Evolutionary conservation across 805 yeast genomes (phyloP), one percentile per base, ranked within the genome.

Genomic region (Candida xyloterini): DNA sequence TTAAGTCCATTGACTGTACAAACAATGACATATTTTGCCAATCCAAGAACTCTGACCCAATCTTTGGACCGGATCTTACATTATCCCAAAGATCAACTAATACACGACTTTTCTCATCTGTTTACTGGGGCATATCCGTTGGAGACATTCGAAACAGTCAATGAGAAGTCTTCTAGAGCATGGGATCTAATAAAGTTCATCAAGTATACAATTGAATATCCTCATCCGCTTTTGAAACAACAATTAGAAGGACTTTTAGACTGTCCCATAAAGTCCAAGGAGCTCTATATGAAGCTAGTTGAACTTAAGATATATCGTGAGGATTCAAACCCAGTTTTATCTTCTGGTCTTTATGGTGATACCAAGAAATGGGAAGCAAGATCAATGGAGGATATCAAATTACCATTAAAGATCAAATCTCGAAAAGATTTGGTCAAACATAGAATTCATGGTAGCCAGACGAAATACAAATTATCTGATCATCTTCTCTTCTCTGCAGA

Each of bases 151-250:
- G 38, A 46, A 30, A 27, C 43, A 14, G 38, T 38, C 7, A 21
- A 36, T 14, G 36, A 47, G 11, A 48, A 49, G 15, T 52, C 49
- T 27, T 35, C 35, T 2, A 32, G 38, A 10, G 57, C 57, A 28
- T 42, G 35, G n/a, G 36, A 43, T 7, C 38, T 63, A 7, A 46
- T 64, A 9, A 34, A 46, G 10, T 45, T 56, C 18, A 50, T 65
- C 22, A 59, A 59, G 34, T 57, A 53, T 30, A 48, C 57, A 10
- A 55, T 63, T 7, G 45, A 52, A 15, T 53, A 64, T 40, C 68
- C 69, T 10, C 64, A 65, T 51, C 46, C 50, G 2, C 30, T 29
- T 7, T 26, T 65, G 7, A 24, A 47, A 3, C 14, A 29, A 0
- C 48, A 51, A 33, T 26, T 61, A 10, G 6, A n/a, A 10, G n/a